Evolutionary conservation across 2,329 filamentous ascomycete species (phyloP), one percentile per base, ranked within the genome.

Genomic region (Pestalotiopsis fici): DNA sequence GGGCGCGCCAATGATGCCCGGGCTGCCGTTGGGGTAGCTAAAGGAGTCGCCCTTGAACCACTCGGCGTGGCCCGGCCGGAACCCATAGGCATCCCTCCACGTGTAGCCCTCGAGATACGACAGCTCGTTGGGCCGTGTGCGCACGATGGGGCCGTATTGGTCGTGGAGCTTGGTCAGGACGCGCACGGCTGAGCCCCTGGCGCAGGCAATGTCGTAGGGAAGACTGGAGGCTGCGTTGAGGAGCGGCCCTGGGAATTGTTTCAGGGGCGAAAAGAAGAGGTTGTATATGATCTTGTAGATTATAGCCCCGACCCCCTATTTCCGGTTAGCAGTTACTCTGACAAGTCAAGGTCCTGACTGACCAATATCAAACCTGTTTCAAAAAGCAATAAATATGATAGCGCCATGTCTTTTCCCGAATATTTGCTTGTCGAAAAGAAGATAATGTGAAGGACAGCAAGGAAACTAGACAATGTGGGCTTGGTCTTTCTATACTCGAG

Each of bases 21-120:
- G 28, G 9, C n/a, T 23, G 18, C 55, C 50, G 21, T 59, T 59
- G 21, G 37, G n/a, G 37, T 59, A 65, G 15, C 9, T 25, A 35
- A 65, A 23, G 7, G 28, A 21, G 7, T 65, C 63, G 15, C 50
- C 54, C 37, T 65, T 65, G 54, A 59, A 37, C 50, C 50, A 65
- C 23, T 65, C 63, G 18, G 56, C 18, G 31, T 65, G 63, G 31
- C 54, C 50, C 7, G 27, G 28, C 3, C 64, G 64, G 35, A 37
- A 57, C 2, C 68, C 67, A 25, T 69, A 71, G 3, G 68, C 54
- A 25, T 70, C 70, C 23, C 35, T 66, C 64, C 64, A 66, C 5
- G 35, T 37, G 12, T 37, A 35, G 25, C 64, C 57, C 23, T 50
- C 43, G 25, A 66, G 60, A 31, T 60, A 66, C 12, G 64, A 66